Evolutionary conservation across 768 basidiomycete species (phyloP).

Genomic region (Lentinula aciculospora): DNA sequence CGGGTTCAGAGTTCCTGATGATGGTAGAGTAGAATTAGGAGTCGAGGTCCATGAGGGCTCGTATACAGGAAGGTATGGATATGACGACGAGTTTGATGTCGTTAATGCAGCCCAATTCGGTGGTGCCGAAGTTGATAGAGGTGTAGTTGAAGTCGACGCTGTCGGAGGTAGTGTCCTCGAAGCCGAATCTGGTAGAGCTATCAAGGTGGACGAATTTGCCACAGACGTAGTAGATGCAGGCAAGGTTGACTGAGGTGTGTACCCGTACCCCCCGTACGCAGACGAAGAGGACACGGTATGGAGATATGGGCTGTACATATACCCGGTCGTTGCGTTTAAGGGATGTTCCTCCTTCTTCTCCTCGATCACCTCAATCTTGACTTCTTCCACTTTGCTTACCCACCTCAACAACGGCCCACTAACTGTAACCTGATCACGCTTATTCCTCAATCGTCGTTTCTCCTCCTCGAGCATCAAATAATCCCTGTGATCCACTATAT

Average conservation of each 20-base stretch:
- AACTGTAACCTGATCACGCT: constrained; percentile 53
- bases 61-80: not conserved
- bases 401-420: constrained; percentile 68
- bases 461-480: constrained; percentile 81
- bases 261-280: not conserved
- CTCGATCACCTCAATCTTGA: constrained; percentile 33
- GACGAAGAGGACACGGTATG: not conserved
- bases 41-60: not conserved
- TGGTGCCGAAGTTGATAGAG: not conserved
- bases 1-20: too few relatives aligned
- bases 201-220: not conserved
- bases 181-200: not conserved
- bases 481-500: constrained; percentile 70
- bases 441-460: constrained; percentile 59
- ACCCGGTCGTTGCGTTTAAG: constrained; percentile 22
- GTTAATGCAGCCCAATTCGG: not conserved
- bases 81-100: constrained; percentile 7
- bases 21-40: not conserved
- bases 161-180: not conserved
- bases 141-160: not conserved
- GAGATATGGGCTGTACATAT: not conserved
- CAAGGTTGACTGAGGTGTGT: not conserved
- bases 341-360: constrained; percentile 36
- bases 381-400: constrained; percentile 61
- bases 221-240: not conserved